A percentile compares a stretch with the other conserved stretches of the same genome.
Conservation (phyloP, 768 basidiomycete species). For the Boletus sp. region DNA sequence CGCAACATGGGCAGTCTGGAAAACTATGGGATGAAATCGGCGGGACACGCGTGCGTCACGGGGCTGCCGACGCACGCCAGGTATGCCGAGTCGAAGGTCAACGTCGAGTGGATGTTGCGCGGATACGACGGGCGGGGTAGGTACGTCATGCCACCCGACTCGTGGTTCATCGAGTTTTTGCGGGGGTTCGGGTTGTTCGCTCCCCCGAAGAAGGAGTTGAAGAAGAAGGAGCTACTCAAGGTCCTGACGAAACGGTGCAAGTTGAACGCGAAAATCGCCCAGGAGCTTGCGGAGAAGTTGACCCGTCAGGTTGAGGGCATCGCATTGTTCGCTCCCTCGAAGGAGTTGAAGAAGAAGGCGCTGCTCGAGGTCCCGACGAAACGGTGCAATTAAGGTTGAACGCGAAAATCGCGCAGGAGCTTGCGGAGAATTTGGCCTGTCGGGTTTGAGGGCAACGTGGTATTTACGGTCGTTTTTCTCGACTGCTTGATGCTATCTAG, state of each 20-base stretch:
- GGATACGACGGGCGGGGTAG: conserved; percentile 15
- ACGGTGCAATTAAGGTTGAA: conserved; percentile 27
- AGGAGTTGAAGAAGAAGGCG: conserved; percentile 14
- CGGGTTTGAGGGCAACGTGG: background rate
- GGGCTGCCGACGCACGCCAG: conserved; percentile 16
- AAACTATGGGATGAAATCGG: conserved; percentile 19
- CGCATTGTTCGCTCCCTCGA: conserved; percentile 14
- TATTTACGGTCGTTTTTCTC: background rate
- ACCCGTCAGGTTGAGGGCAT: too few relatives aligned
- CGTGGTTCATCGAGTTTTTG: conserved; percentile 26
- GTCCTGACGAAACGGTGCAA: conserved; percentile 26
- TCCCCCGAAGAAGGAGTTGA: conserved; percentile 13
- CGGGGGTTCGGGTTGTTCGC: conserved; percentile 16
- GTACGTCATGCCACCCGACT: conserved; percentile 22
- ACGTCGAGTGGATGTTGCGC: conserved; percentile 14
- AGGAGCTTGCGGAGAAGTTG: conserved; percentile 16
- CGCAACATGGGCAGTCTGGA: conserved; percentile 23
- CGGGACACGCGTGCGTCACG: conserved; percentile 35
- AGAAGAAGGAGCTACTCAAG: conserved; percentile 16
- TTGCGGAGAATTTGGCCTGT: conserved; percentile 12
- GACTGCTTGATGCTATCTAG: background rate
- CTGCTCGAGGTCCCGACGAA: conserved; percentile 19
- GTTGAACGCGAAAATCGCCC: conserved; percentile 16
- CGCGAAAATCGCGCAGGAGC: conserved; percentile 14
- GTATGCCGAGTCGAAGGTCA: conserved; percentile 19